A percentile compares a stretch with the other conserved stretches of the same genome.
phyloP scores from a whole-genome alignment of 805 yeast species.

The Wickerhamiella domercqiae region DNA sequence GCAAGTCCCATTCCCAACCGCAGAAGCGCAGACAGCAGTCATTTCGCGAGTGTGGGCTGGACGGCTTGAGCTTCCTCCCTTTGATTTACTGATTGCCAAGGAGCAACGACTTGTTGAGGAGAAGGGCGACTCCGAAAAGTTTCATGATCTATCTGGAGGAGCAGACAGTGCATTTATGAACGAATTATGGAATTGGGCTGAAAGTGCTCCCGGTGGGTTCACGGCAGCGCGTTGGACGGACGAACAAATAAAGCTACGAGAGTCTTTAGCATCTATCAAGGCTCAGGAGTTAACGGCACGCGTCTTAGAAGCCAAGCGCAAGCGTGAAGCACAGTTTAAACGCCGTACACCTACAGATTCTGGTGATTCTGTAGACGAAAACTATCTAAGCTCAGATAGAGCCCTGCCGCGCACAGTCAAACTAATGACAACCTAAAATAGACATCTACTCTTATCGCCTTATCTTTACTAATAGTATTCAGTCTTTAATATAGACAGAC shows the following conservation, averaged over 20 bases:
- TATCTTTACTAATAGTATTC: too few species aligned
- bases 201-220: slow-evolving; percentile 24
- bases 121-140: slow-evolving; percentile 32
- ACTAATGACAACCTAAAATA: too few species aligned
- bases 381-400: too few species aligned
- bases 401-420: too few species aligned
- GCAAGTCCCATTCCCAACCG: slow-evolving; percentile 21
- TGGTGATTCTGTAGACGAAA: too few species aligned
- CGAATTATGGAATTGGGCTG: slow-evolving; percentile 25
- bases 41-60: slow-evolving; percentile 48
- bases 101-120: slow-evolving; percentile 33
- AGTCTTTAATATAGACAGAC: too few species aligned
- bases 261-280: slow-evolving; percentile 2
- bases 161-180: slow-evolving; percentile 45
- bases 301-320: not conserved
- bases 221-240: slow-evolving; percentile 38
- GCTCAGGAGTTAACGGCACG: not conserved
- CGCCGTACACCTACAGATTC: not conserved
- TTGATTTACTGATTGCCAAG: too few species aligned
- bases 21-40: slow-evolving; percentile 48
- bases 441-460: too few species aligned
- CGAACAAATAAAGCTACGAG: slow-evolving; percentile 16
- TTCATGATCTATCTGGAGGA: slow-evolving; percentile 41
- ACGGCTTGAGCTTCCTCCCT: slow-evolving; percentile 35
- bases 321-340: not conserved